Evolutionary conservation across 1,284 basidiomycete species (phyloP).

Genomic region (Lignosus rhinocerotis): DNA sequence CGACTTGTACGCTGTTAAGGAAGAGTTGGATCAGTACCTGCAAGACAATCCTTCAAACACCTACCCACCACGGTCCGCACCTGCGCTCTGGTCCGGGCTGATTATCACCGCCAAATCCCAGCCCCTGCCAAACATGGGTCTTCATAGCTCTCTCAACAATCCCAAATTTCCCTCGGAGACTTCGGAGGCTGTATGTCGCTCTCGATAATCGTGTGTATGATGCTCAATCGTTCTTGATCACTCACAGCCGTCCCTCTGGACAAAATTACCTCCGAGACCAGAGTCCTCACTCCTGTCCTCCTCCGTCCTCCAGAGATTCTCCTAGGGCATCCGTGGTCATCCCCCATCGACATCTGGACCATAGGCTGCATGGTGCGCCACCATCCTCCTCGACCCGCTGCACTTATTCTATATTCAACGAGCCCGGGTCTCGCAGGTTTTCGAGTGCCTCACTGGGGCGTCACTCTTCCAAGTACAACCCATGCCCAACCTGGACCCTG

Average conservation of each 20-base stretch:
- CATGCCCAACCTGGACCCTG: neutral
- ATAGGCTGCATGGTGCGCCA: constrained; percentile 16
- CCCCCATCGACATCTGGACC: constrained; percentile 17
- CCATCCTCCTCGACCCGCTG: neutral
- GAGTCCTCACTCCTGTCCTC: neutral
- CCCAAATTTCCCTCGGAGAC: constrained; percentile 5
- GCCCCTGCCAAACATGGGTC: constrained; percentile 9
- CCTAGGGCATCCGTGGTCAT: constrained; percentile 6
- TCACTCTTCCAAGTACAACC: neutral
- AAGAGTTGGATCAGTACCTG: neutral
- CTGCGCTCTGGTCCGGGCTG: neutral
- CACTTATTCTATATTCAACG: neutral
- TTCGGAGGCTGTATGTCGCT: constrained; percentile 8
- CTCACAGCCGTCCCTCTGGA: neutral
- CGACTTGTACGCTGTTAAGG: neutral
- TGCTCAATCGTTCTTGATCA: neutral
- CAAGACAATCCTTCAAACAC: constrained; percentile 1
- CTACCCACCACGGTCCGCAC: neutral
- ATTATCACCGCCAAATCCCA: constrained; percentile 7
- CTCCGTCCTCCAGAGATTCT: constrained; percentile 12
- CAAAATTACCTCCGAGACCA: neutral
- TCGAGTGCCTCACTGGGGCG: constrained; percentile 10
- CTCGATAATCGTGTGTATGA: neutral
- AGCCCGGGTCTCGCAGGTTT: constrained; percentile 5
- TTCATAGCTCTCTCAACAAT: constrained; percentile 5